A percentile compares a stretch with the other conserved stretches of the same genome.
Conservation (phyloP, 352 stramenopile species). For the Phytophthora megakarya region DNA sequence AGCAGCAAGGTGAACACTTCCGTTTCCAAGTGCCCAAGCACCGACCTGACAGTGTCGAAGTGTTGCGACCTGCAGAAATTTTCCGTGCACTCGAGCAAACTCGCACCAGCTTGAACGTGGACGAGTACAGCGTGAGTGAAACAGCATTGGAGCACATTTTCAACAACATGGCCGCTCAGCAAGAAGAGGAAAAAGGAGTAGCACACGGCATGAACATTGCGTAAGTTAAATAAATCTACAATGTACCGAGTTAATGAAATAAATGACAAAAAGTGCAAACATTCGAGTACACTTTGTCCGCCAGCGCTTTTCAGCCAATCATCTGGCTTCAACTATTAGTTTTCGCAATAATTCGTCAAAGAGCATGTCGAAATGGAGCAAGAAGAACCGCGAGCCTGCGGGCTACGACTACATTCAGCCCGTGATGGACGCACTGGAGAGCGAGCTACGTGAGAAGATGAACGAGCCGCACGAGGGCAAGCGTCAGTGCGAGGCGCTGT, state of each 20-base stretch:
- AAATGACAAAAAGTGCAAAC: too few relatives aligned
- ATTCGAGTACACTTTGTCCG: too few relatives aligned
- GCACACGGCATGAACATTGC: slow-evolving; percentile 31
- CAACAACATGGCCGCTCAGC: slow-evolving; percentile 85
- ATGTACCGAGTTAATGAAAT: too few relatives aligned
- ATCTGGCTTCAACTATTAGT: background rate
- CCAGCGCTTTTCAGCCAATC: too few relatives aligned
- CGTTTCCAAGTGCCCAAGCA: slow-evolving; percentile 75
- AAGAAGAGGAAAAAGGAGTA: slow-evolving; percentile 57
- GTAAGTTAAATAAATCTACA: too few relatives aligned
- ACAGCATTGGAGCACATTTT: slow-evolving; percentile 93
- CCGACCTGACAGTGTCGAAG: slow-evolving; percentile 2
- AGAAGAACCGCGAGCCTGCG: slow-evolving; percentile 84
- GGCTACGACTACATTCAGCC: slow-evolving; percentile 96
- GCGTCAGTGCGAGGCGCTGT: slow-evolving; percentile 97
- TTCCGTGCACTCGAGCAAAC: slow-evolving; percentile 76
- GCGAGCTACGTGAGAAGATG: slow-evolving; percentile 97
- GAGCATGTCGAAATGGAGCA: slow-evolving; percentile 89
- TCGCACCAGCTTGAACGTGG: slow-evolving; percentile 61
- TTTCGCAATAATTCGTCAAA: background rate
- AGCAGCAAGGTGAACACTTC: slow-evolving; percentile 75
- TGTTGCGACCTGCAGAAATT: slow-evolving; percentile 48
- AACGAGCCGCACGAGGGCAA: slow-evolving; percentile 98
- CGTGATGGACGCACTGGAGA: slow-evolving; percentile 96
- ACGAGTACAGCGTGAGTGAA: slow-evolving; percentile 88